Evolutionary conservation across 495 filamentous ascomycete species (phyloP).

Genomic region (Aspergillus homomorphus): DNA sequence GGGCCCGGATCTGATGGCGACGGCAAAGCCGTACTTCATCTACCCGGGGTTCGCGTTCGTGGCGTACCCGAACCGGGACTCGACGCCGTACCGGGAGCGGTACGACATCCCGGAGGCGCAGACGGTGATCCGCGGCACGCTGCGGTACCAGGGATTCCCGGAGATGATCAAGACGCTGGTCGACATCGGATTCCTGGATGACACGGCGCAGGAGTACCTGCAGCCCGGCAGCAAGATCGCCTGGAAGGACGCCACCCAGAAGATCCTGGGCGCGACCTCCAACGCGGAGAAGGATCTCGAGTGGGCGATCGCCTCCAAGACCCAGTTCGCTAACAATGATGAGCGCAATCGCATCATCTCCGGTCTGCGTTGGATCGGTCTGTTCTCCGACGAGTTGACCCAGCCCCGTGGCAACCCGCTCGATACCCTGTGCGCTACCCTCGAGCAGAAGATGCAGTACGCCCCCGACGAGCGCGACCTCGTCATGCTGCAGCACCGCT

Average conservation of each 20-base stretch:
- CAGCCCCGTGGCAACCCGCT: conserved; percentile 75
- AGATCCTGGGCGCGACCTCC: conserved; percentile 66
- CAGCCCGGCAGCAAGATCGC: conserved; percentile 48
- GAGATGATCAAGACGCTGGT: conserved; percentile 84
- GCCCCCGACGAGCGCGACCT: conserved; percentile 80
- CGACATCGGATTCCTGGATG: conserved; percentile 77
- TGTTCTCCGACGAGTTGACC: conserved; percentile 76
- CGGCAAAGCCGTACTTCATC: conserved; percentile 87
- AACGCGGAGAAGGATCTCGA: conserved; percentile 62
- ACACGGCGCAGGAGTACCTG: conserved; percentile 59
- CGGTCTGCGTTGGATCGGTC: conserved; percentile 80
- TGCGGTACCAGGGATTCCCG: conserved; percentile 83
- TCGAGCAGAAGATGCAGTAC: conserved; percentile 92
- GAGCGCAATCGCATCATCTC: conserved; percentile 72
- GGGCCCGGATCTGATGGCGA: conserved; percentile 74
- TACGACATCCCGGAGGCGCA: conserved; percentile 84
- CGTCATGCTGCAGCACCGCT: conserved; percentile 89
- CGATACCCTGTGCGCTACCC: conserved; percentile 83
- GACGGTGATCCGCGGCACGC: conserved; percentile 62
- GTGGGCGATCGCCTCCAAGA: conserved; percentile 70
- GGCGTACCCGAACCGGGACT: conserved; percentile 92
- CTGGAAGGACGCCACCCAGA: conserved; percentile 80
- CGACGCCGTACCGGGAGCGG: conserved; percentile 76
- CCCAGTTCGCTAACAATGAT: conserved; percentile 64
- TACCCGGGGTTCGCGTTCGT: conserved; percentile 88